Evolutionary conservation across 371 early-diverging fungal species (phyloP), one percentile per base, ranked within the genome.

Genomic region (Mortierella polycephala): DNA sequence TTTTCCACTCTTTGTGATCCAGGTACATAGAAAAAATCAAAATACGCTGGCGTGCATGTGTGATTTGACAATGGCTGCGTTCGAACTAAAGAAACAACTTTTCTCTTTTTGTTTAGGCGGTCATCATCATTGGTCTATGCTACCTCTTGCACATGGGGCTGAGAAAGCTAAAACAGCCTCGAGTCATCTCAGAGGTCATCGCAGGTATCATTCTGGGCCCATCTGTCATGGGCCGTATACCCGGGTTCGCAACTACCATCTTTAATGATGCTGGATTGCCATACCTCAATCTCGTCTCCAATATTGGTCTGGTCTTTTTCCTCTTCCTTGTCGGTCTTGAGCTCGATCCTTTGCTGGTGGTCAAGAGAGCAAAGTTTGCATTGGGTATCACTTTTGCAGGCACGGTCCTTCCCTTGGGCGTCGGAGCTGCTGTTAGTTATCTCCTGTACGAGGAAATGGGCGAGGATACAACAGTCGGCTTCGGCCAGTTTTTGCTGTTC

Each of bases 241-340:
- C 91, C 13, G 83, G 83, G 10, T 95, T 88, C 67, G 75, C 69
- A 41, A 62, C 71, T n/a, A 83, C 87, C 14, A 85, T 94, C 9
- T 94, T 95, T 64, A 90, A 91, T 18, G 21, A 67, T 0, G 75
- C 55, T 7, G 92, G 93, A 2, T 69, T 94, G n/a, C 87, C 91
- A 0, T 86, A 83, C 67, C 81, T 98, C 51, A 90, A 87, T 49
- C 81, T 96, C 23, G 85, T 95, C 9, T 90, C 97, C n/a, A 93
- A 92, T 69, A 76, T 98, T 68, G 98, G 97, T 12, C 85, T 98
- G 47, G 86, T 96, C 14, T 87, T 98, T 56, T 97, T 94, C 81
- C 84, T 97, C 57, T 96, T 97, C 79, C 86, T 96, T 57, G 93
- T 97, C 30, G 95, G 96, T 4, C 79, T 95, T 18, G 95, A 94